These are phyloP conservation scores for Penicillium flavigenum DNA, from an alignment of 495 filamentous ascomycete species.

Conservation along the genomic window DNA sequence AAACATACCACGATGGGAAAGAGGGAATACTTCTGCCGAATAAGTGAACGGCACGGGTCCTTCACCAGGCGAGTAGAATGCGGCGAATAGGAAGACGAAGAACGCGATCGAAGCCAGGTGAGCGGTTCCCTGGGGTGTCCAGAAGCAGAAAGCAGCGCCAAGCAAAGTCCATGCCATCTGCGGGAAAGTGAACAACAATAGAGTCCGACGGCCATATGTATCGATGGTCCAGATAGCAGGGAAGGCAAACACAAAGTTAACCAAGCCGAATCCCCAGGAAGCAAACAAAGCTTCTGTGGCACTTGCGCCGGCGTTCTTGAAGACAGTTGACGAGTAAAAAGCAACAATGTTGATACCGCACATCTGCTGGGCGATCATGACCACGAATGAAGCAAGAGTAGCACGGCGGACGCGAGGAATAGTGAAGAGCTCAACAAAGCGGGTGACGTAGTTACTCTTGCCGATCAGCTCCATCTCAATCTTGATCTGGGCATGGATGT, in stretches of 20 bases:
- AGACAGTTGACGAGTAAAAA: conserved; percentile 79
- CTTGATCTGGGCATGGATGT: conserved; percentile 60
- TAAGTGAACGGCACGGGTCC: conserved; percentile 73
- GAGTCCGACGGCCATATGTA: conserved; percentile 72
- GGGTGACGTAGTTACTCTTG: conserved; percentile 52
- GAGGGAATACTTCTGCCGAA: conserved; percentile 78
- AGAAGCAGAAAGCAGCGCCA: conserved; percentile 69
- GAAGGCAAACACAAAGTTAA: conserved; percentile 82
- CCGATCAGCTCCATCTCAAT: conserved; percentile 50
- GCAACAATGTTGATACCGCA: conserved; percentile 76
- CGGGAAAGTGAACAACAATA: conserved; percentile 84
- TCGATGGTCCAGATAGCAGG: conserved; percentile 85
- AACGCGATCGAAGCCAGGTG: conserved; percentile 61
- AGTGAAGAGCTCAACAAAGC: conserved; percentile 64
- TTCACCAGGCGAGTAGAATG: conserved; percentile 69
- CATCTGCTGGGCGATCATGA: conserved; percentile 84
- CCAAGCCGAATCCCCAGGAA: conserved; percentile 76
- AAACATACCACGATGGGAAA: conserved; percentile 60
- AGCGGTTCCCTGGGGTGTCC: conserved; percentile 54
- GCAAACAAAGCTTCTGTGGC: conserved; percentile 64
- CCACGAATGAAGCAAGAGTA: conserved; percentile 60
- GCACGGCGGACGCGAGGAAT: conserved; percentile 68
- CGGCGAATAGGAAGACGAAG: conserved; percentile 66
- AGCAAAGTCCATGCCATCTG: conserved; percentile 81
- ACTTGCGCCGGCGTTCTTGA: conserved; percentile 59